phyloP scores from a whole-genome alignment of 2,329 filamentous ascomycete genomes.

The Aspergillus pseudoterreus region DNA sequence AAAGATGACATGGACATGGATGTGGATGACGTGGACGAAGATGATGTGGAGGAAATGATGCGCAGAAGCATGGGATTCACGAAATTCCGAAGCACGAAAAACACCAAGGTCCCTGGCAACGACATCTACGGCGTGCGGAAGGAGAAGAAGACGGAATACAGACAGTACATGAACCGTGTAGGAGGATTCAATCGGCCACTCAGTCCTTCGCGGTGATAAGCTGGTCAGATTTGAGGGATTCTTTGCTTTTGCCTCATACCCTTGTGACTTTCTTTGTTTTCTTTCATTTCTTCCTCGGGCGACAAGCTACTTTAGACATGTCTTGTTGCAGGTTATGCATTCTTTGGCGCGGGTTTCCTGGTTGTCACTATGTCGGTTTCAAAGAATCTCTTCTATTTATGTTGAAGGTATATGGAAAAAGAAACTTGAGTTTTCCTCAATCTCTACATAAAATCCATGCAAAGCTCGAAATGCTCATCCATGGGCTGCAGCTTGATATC shows the following conservation, averaged over 20 bases:
- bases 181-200: constrained; percentile 50
- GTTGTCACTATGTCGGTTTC: too few relatives aligned
- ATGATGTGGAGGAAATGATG: constrained; percentile 71
- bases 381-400: too few relatives aligned
- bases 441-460: too few relatives aligned
- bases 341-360: not conserved
- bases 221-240: not conserved
- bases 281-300: constrained; percentile 4
- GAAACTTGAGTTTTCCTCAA: too few relatives aligned
- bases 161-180: constrained; percentile 79
- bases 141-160: constrained; percentile 91
- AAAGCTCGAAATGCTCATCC: too few relatives aligned
- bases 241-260: constrained; percentile 5
- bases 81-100: constrained; percentile 80
- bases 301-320: not conserved
- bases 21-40: constrained; percentile 51
- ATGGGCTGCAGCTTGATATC: too few relatives aligned
- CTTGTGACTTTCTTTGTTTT: constrained; percentile 6
- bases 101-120: constrained; percentile 84
- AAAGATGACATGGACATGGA: constrained; percentile 35
- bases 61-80: constrained; percentile 86
- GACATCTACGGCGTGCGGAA: constrained; percentile 77
- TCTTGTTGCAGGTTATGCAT: constrained; percentile 1
- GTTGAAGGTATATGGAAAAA: too few relatives aligned
- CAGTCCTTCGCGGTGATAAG: constrained; percentile 40